phyloP scores from a whole-genome alignment of 768 basidiomycete genomes.

The Tulasnella sp. region DNA sequence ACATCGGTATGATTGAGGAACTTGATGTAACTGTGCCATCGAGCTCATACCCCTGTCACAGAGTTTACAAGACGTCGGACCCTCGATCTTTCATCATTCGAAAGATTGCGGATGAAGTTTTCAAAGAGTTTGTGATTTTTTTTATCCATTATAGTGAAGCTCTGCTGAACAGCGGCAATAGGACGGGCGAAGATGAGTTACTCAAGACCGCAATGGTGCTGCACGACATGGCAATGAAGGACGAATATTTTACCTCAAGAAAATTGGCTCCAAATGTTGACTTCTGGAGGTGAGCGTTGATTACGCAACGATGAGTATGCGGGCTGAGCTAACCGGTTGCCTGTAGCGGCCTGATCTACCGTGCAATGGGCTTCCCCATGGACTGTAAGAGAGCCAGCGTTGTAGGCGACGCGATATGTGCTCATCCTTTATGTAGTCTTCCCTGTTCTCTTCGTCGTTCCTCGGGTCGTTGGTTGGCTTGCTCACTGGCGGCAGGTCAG shows the following conservation, averaged over 20 bases:
- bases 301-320: background rate
- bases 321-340: background rate
- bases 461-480: conserved; percentile 86
- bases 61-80: conserved; percentile 81
- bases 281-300: conserved; percentile 13
- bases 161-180: conserved; percentile 22
- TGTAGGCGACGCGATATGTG: background rate
- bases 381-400: conserved; percentile 35
- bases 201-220: conserved; percentile 82
- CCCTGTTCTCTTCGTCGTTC: conserved; percentile 87
- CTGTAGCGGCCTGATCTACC: conserved; percentile 72
- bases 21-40: background rate
- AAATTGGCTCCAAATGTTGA: conserved; percentile 68
- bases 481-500: conserved; percentile 81
- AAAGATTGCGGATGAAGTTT: conserved; percentile 85
- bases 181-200: conserved; percentile 75
- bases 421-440: conserved; percentile 33
- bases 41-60: conserved; percentile 16
- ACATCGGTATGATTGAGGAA: conserved; percentile 44
- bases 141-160: background rate
- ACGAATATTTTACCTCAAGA: conserved; percentile 77
- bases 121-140: conserved; percentile 52
- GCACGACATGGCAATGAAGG: conserved; percentile 80
- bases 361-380: conserved; percentile 88
- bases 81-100: conserved; percentile 86